Base-by-base conservation (phyloP, 306 rosid species). In the Prunus armeniaca region DNA sequence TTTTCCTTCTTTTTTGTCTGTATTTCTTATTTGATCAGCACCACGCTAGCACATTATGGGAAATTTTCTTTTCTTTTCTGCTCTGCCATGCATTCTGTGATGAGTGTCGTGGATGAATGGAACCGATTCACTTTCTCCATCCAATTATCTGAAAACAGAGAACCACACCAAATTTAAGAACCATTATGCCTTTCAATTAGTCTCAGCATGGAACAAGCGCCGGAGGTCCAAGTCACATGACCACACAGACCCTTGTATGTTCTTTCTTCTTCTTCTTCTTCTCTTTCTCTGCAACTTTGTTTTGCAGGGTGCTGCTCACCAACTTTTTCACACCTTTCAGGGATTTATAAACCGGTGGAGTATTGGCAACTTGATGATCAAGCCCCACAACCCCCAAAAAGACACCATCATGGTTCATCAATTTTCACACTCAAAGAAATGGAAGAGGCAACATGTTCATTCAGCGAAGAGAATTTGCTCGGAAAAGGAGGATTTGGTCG, bases 401-500 rank as follows among this genome's bases (percentile, higher is more conserved):
- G 87, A 78, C 89, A 78, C 80, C 97, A 82, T 74, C 97, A 90
- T 80, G 93, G 89, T 62, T 92, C 99, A 34, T 77, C 87, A 27
- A 92, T 95, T 50, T 95, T 80, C 86, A 95, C 89, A 34, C 90
- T 92, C 71, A 89, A 72, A 82, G 99, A 95, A 76, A 95, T 92
- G 99, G 97, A 95, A 75, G 97, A 87, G 76, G 99, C 99, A 38
- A 89, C 99, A 6, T 74, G 84, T 76, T 92, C 97, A 56, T 95
- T 95, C 90, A 86, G 92, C 49, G 99, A 95, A 1, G 87, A 83
- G 15, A 95, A 95, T 74, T 77, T 92, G 18, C 89, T 95, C 3
- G 99, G 99, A 0, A 95, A 92, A 83, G 99, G 99, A 71, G 99
- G 99, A 45, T 95, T 95, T 38, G 99, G 99, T 65, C 88, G 88